Percentiles rank a stretch among this genome's conserved stretches.
phyloP scores from a whole-genome alignment of 73 alveolate species.

The Tetrahymena thermophila region DNA sequence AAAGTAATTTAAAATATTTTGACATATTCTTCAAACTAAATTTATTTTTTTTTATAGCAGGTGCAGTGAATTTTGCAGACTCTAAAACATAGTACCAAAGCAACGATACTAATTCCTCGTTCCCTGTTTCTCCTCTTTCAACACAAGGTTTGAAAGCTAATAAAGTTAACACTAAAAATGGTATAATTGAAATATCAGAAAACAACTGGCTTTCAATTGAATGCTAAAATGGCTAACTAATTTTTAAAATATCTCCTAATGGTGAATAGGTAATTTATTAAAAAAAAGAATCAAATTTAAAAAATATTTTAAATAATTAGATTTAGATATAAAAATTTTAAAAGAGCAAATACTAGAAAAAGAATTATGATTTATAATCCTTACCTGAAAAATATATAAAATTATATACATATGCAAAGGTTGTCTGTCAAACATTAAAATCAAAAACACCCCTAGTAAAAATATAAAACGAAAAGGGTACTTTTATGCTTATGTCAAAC shows the following conservation, averaged over 20 bases:
- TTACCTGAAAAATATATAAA: not conserved
- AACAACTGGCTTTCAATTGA: not conserved
- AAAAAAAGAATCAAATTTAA: not conserved
- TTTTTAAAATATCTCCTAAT: not conserved
- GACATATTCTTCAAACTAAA: not conserved
- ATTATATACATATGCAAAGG: not conserved
- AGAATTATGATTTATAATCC: not conserved
- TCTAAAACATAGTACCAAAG: not conserved
- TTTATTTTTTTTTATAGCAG: not conserved
- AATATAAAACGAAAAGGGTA: not conserved
- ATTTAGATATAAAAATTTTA: not conserved
- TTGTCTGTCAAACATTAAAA: not conserved
- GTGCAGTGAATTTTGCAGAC: not conserved
- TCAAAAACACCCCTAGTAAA: not conserved
- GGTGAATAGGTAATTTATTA: not conserved
- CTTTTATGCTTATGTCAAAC: not conserved
- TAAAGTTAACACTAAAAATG: not conserved
- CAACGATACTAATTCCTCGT: not conserved
- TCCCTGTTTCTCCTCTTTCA: not conserved
- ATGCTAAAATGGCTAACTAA: not conserved
- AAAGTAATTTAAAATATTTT: not conserved
- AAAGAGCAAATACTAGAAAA: not conserved
- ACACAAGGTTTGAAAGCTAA: not conserved
- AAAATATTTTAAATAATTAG: not conserved
- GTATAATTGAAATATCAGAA: not conserved